Conservation (phyloP, 208 protist species). For the Angomonas deanei region DNA sequence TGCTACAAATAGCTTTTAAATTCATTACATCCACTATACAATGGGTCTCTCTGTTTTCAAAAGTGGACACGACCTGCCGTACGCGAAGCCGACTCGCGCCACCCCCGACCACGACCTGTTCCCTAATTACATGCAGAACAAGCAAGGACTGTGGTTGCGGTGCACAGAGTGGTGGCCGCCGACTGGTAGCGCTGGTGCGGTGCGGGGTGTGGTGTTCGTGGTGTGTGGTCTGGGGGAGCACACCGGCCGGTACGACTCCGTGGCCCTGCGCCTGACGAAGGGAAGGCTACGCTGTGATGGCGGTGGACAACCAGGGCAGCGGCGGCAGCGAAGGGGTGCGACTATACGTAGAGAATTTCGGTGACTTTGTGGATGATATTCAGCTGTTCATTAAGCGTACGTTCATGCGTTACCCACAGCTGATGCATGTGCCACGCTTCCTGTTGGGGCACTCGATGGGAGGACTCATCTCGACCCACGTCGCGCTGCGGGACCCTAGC, state of each 20-base stretch:
- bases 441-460: slow-evolving; percentile 81
- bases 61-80: slow-evolving; percentile 28
- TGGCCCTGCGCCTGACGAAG: slow-evolving; percentile 43
- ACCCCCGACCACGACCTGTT: slow-evolving; percentile 63
- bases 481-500: slow-evolving; percentile 34
- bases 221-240: slow-evolving; percentile 67
- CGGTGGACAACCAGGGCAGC: slow-evolving; percentile 68
- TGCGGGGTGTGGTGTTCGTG: slow-evolving; percentile 59
- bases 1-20: not conserved
- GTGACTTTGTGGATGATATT: slow-evolving; percentile 72
- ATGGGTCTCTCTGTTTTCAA: slow-evolving; percentile 4
- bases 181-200: slow-evolving; percentile 1
- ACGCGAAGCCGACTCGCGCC: slow-evolving; percentile 28
- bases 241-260: slow-evolving; percentile 62
- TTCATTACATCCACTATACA: not conserved
- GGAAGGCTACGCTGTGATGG: slow-evolving; percentile 50
- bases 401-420: slow-evolving; percentile 23
- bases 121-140: slow-evolving; percentile 70
- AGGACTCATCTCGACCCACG: slow-evolving; percentile 49
- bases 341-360: slow-evolving; percentile 63
- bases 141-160: slow-evolving; percentile 64
- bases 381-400: slow-evolving; percentile 37
- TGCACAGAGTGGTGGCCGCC: slow-evolving; percentile 67
- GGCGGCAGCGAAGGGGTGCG: slow-evolving; percentile 71
- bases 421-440: slow-evolving; percentile 36